Percentiles rank a stretch among this genome's conserved stretches.
phyloP scores from a whole-genome alignment of 2,329 filamentous ascomycete genomes.

The Verticillium dahliae region DNA sequence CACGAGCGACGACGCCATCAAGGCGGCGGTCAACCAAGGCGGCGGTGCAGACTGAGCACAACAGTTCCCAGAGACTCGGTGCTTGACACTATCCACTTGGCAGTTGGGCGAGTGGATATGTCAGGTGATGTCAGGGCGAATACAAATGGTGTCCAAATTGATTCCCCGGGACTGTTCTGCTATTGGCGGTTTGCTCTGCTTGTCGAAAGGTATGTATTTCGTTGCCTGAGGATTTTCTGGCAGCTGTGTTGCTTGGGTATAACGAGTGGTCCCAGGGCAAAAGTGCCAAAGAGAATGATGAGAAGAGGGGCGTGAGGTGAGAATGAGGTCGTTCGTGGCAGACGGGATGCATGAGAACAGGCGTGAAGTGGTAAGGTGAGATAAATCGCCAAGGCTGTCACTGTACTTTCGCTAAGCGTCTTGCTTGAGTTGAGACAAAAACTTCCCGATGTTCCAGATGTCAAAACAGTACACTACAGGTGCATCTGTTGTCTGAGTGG shows the following conservation, averaged over 20 bases:
- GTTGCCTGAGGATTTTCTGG: not conserved
- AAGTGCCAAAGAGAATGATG: not conserved
- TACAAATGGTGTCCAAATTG: not conserved
- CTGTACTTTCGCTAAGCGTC: not conserved
- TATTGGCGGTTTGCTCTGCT: not conserved
- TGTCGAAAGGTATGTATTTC: not conserved
- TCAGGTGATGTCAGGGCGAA: not conserved
- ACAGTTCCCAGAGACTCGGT: not conserved
- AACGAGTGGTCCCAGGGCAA: not conserved
- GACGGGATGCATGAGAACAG: not conserved
- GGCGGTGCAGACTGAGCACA: not conserved
- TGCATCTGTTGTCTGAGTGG: not conserved
- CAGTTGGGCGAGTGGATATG: not conserved
- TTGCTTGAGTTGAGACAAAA: not conserved
- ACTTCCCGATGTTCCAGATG: not conserved
- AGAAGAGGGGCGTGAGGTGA: not conserved
- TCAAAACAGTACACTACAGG: not conserved
- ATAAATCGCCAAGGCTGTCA: not conserved
- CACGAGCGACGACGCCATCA: slow-evolving; percentile 93
- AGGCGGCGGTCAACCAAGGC: slow-evolving; percentile 5
- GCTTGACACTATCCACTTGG: not conserved
- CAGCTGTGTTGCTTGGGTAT: not conserved
- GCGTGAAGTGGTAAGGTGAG: not conserved
- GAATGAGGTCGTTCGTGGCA: not conserved
- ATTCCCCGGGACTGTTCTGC: not conserved